Percentiles rank a stretch among this genome's conserved stretches.
These are phyloP conservation scores for Rhodotorula paludigena DNA, from an alignment of 768 basidiomycete species.

Conservation along the genomic window DNA sequence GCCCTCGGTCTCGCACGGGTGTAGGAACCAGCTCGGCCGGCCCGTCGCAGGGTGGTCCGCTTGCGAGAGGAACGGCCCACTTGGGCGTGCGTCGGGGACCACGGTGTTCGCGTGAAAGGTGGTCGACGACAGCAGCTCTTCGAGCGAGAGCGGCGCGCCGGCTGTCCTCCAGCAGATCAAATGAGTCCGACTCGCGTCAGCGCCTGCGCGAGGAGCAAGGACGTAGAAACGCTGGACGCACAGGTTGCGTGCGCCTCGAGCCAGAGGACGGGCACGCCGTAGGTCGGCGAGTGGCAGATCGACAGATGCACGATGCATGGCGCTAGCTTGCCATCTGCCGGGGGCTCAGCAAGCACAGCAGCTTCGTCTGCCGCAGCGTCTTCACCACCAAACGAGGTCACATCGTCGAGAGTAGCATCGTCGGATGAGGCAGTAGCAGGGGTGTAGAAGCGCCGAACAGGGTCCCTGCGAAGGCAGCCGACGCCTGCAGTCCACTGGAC, in stretches of 20 bases:
- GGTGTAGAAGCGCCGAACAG: neutral
- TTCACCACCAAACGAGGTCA: no score
- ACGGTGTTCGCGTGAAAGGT: slow-evolving; percentile 54
- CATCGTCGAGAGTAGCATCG: neutral
- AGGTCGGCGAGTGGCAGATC: slow-evolving; percentile 71
- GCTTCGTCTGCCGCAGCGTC: no score
- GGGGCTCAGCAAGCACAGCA: neutral
- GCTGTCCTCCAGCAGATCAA: neutral
- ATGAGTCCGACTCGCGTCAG: no score
- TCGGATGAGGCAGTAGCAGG: neutral
- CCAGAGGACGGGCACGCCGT: slow-evolving; percentile 76
- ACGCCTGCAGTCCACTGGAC: slow-evolving; percentile 12
- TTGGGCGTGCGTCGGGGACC: slow-evolving; percentile 28
- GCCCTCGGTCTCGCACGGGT: slow-evolving; percentile 71
- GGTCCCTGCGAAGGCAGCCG: slow-evolving; percentile 10
- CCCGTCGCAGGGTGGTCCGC: slow-evolving; percentile 78
- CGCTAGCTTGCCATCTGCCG: neutral
- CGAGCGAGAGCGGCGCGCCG: slow-evolving; percentile 51
- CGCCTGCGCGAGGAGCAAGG: neutral
- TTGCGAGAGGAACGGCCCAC: slow-evolving; percentile 60
- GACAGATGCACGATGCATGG: slow-evolving; percentile 56
- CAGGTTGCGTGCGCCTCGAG: slow-evolving; percentile 65
- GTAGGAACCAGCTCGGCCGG: slow-evolving; percentile 74
- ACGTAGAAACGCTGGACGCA: slow-evolving; percentile 54
- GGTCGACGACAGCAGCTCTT: slow-evolving; percentile 57